Base-by-base conservation (phyloP, 140 eudicot genomes). In the Bidens hawaiensis region DNA sequence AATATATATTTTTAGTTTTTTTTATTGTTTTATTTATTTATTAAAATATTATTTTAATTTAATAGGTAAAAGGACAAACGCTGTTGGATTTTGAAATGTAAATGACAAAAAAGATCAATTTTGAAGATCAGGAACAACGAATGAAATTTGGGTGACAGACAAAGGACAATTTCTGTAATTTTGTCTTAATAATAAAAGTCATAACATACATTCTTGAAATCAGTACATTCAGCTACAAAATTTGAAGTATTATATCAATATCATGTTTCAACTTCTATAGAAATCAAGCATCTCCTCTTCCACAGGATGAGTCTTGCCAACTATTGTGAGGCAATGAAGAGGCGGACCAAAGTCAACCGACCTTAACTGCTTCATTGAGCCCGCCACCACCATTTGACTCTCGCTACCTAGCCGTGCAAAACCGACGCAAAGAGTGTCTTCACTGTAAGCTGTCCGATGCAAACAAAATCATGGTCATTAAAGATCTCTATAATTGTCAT, bases 221-320 rank as follows among this genome's bases (percentile, higher is more conserved):
- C 21, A 19, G 10, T 54, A 45, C 72, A 72, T 64, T 54, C 3
- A 19, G 47, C 63, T 65, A 1, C 69, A 74, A 74, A 67, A 59
- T 19, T 62, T 24, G 17, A 67, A 55, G 72, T 43, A 23, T 33
- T n/a, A 59, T 53, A 28, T 30, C 12, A 10, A 57, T 17, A 16
- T 25, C 0, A n/a, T 27, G 62, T 27, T 59, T 74, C 74, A 66
- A 21, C 58, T 65, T 38, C 73, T 79, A 59, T 69, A 91, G 23
- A 91, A 91, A 31, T 77, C 85, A 11, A 91, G 84, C 96, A 87
- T 85, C 70, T 91, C 98, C 52, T 91, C 93, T 65, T 91, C 98
- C 14, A 87, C 68, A 0, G 93, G 99, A 69, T 91, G 95, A 41
- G 93, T 88, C 56, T 91, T 75, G 40, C 95, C 98, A 18, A 75